Base-by-base conservation (phyloP, 1,139 yeast species). In the Oligophagozyma castellii region DNA sequence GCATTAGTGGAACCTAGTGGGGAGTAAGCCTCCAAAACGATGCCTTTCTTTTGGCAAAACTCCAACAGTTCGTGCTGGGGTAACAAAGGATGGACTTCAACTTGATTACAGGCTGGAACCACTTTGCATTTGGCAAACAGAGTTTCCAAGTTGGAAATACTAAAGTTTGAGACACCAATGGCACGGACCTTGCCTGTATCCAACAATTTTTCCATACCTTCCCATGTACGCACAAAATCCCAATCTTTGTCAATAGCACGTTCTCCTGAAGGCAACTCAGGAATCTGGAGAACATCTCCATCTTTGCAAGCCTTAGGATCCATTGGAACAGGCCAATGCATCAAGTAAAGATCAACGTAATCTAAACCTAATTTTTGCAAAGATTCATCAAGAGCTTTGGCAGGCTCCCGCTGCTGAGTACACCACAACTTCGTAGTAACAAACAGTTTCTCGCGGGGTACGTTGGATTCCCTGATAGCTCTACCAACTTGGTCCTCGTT, bases 351-450 rank as follows among this genome's bases (percentile, higher is more conserved):
- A 50, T 84, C 95, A 33, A 84, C 73, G 46, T 83, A 84, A 32
- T 78, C 92, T 42, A 79, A 58, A 1, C 74, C 75, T 43, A 83
- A 61, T 44, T 71, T 71, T 43, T 65, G 50, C 46, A 84, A 63
- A 2, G 89, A 73, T 27, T 51, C 56, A 28, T 73, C 68, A 33
- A 81, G 59, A 4, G 77, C 79, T 24, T 51, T 61, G 26, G 56
- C 74, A 15, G 74, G 75, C 30, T 70, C 59, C 42, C 65, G 62
- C 47, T 77, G 84, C 46, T 68, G 73, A 22, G 73, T 58, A 35
- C 73, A 67, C 80, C 84, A 76, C 40, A 81, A 61, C 54, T 83
- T 83, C 40, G 94, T 79, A 43, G 93, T 80, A 40, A 83, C 58
- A 41, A 75, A 83, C 33, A 83, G 43, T 27, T 80, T 76, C 29